Base-by-base conservation (phyloP, 306 rosid genomes). In the Trichosanthes truncata region DNA sequence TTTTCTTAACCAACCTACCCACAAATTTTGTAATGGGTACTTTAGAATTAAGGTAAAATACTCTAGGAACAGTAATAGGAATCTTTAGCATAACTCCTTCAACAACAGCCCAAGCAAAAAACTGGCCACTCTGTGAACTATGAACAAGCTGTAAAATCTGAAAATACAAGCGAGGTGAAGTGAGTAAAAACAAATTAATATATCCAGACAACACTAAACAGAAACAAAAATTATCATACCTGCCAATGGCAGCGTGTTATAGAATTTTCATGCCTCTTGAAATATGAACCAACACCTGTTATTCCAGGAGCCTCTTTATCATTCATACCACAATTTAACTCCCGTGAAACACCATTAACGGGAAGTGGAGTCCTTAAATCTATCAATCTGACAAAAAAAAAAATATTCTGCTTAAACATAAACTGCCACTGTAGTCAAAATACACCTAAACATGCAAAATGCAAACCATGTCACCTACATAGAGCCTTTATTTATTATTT, bases 31-130 rank as follows among this genome's bases (percentile, higher is more conserved):
- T 82, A 73, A 88, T 85, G 77, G 91, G 91, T 72, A 90, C 89
- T 80, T 84, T 91, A 26, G 95, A 89, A 86, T 92, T 95, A 72
- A 95, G 88, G 89, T 92, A 95, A 85, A 92, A 89, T 56, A 84
- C 89, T 90, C 98, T 87, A 79, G 93, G 92, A 88, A 92, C 84
- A 84, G 89, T 85, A 49, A 95, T 72, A 31, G 97, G 97, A 85
- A 95, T 89, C 93, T 91, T 92, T 81, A 87, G 93, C 98, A 95
- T 87, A 82, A 90, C 81, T 87, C 97, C 97, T 51, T 89, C 97
- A 36, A 89, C 90, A 82, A 93, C 91, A 77, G 88, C 88, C 98
- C 98, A 95, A 55, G 93, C 97, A 75, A 87, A 92, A 89, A 84
- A 81, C 43, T 91, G 91, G 68, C 92, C 92, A 46, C 79, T 82